A percentile compares a stretch with the other conserved stretches of the same genome.
phyloP scores from a whole-genome alignment of 495 filamentous ascomycete species.

The Corynascus novoguineensis region DNA sequence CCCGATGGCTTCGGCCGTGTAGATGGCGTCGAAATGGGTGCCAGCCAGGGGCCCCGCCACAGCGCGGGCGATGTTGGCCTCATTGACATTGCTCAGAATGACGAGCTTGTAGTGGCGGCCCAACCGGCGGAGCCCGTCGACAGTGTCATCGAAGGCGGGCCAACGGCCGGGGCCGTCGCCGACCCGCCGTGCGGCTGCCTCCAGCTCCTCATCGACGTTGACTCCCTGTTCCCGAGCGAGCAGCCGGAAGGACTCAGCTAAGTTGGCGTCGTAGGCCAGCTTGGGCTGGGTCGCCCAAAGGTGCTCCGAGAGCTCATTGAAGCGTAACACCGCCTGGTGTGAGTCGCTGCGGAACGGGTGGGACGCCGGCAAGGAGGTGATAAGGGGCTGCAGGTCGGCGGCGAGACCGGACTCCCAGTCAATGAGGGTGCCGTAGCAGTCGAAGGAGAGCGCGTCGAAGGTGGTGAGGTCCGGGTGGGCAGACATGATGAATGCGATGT shows the following conservation, averaged over 20 bases:
- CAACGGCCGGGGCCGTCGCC: constrained; percentile 54
- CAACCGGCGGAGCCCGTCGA: constrained; percentile 53
- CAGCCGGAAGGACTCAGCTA: constrained; percentile 44
- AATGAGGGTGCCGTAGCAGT: constrained; percentile 78
- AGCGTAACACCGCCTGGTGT: constrained; percentile 26
- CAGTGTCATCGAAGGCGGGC: constrained; percentile 61
- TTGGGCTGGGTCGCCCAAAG: constrained; percentile 47
- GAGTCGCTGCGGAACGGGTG: constrained; percentile 40
- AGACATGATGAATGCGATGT: constrained; percentile 3
- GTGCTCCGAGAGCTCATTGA: constrained; percentile 27
- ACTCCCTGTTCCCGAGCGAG: constrained; percentile 41
- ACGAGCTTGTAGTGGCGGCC: constrained; percentile 59
- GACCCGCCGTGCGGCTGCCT: constrained; percentile 30
- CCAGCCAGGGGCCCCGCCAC: constrained; percentile 39
- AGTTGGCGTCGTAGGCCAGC: constrained; percentile 54
- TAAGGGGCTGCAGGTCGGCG: constrained; percentile 35
- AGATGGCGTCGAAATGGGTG: constrained; percentile 58
- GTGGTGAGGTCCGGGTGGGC: constrained; percentile 24
- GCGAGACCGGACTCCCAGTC: constrained; percentile 58
- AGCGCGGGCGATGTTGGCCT: constrained; percentile 53
- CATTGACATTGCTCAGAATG: constrained; percentile 68
- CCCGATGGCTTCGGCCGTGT: constrained; percentile 71
- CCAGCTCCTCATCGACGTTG: constrained; percentile 24
- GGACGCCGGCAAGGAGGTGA: constrained; percentile 35
- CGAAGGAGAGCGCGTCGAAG: constrained; percentile 60